phyloP scores from a whole-genome alignment of 2,329 filamentous ascomycete genomes.

The Monilinia vaccinii-corymbosi region DNA sequence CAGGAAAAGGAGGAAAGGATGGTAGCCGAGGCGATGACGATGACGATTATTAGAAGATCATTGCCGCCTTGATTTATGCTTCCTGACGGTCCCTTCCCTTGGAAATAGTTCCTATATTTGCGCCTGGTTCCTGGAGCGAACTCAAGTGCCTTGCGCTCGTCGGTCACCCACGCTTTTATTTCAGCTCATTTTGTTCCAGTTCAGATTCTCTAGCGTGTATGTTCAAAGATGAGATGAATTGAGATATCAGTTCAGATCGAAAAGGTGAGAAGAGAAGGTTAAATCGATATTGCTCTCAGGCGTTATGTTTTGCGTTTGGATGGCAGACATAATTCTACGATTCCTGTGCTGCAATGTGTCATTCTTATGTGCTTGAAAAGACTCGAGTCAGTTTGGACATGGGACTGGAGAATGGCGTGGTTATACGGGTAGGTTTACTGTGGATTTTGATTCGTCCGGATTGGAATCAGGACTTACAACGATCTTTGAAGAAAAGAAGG shows the following conservation, averaged over 20 bases:
- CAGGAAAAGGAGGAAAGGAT: slow-evolving; percentile 22
- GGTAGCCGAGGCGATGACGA: slow-evolving; percentile 25
- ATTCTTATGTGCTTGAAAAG: not conserved
- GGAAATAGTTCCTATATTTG: not conserved
- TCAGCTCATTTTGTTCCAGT: not conserved
- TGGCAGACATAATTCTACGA: not conserved
- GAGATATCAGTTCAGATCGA: not conserved
- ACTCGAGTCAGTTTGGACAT: not conserved
- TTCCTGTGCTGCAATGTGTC: not conserved
- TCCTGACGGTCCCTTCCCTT: not conserved
- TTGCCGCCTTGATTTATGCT: not conserved
- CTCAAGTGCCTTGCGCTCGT: not conserved
- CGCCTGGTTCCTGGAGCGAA: not conserved
- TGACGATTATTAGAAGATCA: slow-evolving; percentile 3
- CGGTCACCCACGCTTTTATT: not conserved
- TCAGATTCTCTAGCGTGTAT: not conserved
- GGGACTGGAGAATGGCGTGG: not conserved
- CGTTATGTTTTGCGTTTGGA: not conserved
- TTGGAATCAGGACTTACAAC: not conserved
- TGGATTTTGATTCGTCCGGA: not conserved
- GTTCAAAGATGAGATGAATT: not conserved
- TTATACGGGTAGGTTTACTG: not conserved
- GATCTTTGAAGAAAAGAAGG: not conserved
- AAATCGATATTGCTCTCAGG: not conserved
- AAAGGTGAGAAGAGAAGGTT: not conserved